Conservation (phyloP, 768 basidiomycete species). For the Xerocomellus chrysenteron region DNA sequence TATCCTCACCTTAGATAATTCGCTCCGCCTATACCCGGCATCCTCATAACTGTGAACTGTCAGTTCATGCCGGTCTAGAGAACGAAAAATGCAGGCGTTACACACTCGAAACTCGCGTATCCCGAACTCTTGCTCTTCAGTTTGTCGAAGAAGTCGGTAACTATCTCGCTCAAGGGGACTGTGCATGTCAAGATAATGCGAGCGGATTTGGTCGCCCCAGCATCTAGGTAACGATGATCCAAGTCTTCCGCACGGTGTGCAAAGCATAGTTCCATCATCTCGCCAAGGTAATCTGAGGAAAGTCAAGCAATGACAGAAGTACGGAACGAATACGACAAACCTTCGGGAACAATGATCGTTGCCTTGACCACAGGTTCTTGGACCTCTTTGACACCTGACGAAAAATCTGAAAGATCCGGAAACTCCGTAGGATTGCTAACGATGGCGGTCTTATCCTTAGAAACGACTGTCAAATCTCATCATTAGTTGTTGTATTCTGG, state of each 20-base stretch:
- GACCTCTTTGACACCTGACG: conserved; percentile 64
- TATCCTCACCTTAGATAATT: conserved; percentile 71
- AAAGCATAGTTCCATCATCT: conserved; percentile 94
- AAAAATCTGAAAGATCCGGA: conserved; percentile 71
- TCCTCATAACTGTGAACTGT: conserved; percentile 77
- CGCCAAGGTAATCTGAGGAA: conserved; percentile 79
- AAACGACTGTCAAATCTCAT: conserved; percentile 55
- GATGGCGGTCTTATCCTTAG: conserved; percentile 56
- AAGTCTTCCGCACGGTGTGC: conserved; percentile 80
- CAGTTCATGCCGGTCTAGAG: not conserved
- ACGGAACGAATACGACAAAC: conserved; percentile 37
- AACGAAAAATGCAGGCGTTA: conserved; percentile 10
- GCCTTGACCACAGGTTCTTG: conserved; percentile 94
- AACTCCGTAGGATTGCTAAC: conserved; percentile 96
- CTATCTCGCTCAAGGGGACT: conserved; percentile 89
- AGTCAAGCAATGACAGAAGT: not conserved
- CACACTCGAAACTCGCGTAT: conserved; percentile 89
- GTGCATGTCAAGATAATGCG: conserved; percentile 80
- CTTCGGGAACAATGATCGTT: conserved; percentile 92
- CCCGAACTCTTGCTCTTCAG: conserved; percentile 92
- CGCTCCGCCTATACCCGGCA: conserved; percentile 79
- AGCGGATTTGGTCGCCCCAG: conserved; percentile 37
- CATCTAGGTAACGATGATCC: conserved; percentile 82
- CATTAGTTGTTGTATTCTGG: not conserved
- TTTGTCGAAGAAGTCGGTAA: conserved; percentile 93